Percentiles rank a stretch among this genome's conserved stretches.
These are phyloP conservation scores for Trichothecium sympodiale DNA, from an alignment of 2,329 filamentous ascomycete species.

Conservation along the genomic window DNA sequence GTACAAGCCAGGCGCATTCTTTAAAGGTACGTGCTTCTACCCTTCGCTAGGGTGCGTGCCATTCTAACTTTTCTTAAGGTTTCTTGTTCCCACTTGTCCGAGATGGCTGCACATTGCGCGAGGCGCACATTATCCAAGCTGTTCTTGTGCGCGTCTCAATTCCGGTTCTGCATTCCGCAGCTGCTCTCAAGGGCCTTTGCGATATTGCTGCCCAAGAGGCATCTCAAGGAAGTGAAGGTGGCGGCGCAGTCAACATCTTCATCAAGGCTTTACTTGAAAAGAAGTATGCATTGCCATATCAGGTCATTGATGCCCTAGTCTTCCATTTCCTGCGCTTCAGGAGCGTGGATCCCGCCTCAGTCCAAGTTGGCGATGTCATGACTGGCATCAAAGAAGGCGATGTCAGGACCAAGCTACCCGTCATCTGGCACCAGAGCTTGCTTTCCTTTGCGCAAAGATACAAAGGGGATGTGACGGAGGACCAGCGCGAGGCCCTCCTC, in stretches of 20 bases:
- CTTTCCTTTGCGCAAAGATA: constrained; percentile 90
- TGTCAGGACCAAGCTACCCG: constrained; percentile 58
- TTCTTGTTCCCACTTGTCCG: constrained; percentile 83
- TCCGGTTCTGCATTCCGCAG: constrained; percentile 84
- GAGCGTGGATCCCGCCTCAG: constrained; percentile 49
- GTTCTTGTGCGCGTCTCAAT: constrained; percentile 78
- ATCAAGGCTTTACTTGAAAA: constrained; percentile 91
- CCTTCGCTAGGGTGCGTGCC: too few relatives aligned
- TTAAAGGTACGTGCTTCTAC: constrained; percentile 49
- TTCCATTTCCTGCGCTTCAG: constrained; percentile 94
- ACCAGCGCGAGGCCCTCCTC: constrained; percentile 81
- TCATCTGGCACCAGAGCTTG: constrained; percentile 93
- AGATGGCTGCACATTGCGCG: constrained; percentile 77
- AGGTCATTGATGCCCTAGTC: constrained; percentile 86
- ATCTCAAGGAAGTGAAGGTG: constrained; percentile 69
- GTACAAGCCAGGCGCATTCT: constrained; percentile 92
- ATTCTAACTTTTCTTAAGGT: constrained; percentile 35
- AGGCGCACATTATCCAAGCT: constrained; percentile 83
- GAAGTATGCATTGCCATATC: constrained; percentile 90
- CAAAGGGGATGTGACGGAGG: constrained; percentile 90
- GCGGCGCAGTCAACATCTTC: constrained; percentile 88
- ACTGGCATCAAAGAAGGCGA: constrained; percentile 34
- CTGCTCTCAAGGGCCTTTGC: constrained; percentile 81
- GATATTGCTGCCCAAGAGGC: constrained; percentile 91
- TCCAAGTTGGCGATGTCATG: constrained; percentile 43